Base-by-base conservation (phyloP, 202 grass and related monocot species). In the Dendrocalamus latiflorus region DNA sequence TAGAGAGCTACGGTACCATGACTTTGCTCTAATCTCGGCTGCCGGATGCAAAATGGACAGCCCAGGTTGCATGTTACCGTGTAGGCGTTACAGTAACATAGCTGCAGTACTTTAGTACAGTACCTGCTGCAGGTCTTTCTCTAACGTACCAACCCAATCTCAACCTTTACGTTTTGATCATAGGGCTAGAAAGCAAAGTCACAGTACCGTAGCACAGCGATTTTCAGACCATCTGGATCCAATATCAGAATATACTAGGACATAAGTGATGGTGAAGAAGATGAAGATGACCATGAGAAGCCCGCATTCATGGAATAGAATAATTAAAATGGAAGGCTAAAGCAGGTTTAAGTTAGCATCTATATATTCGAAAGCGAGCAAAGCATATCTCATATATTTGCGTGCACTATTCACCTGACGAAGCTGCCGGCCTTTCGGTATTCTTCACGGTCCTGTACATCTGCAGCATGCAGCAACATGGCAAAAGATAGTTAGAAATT, bases 371-470 rank as follows among this genome's bases (percentile, higher is more conserved):
- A 87, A 87, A 81, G 86, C 36, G 26, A 56, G 51, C 20, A 72
- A 76, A 85, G 67, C 58, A 74, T 60, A 53, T 72, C 49, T 53
- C 54, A 72, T 62, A 72, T 62, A 37, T 72, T 81, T 68, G 86
- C 53, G 17, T 50, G 44, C 8, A 76, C 81, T 77, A 71, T 84
- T 93, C 87, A 97, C 94, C 94, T 97, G 94, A 89, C 65, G 94
- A 88, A 81, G 77, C 81, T 92, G 87, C 80, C 82, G 93, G 93
- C 68, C 88, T 93, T 74, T 96, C 93, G 77, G 93, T 96, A 25
- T 90, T 93, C 91, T 96, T 96, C 86, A 96, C 90, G 22, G 93
- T 96, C 83, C 93, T 90, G 85, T 93, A 98, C 95, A 98, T 98
- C 95, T 98, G 90, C 88, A 85, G 45, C 74, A 61, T 16, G 49